These are phyloP conservation scores for Paraphaeosphaeria minitans DNA, from an alignment of 2,329 filamentous ascomycete genomes.

Conservation along the genomic window DNA sequence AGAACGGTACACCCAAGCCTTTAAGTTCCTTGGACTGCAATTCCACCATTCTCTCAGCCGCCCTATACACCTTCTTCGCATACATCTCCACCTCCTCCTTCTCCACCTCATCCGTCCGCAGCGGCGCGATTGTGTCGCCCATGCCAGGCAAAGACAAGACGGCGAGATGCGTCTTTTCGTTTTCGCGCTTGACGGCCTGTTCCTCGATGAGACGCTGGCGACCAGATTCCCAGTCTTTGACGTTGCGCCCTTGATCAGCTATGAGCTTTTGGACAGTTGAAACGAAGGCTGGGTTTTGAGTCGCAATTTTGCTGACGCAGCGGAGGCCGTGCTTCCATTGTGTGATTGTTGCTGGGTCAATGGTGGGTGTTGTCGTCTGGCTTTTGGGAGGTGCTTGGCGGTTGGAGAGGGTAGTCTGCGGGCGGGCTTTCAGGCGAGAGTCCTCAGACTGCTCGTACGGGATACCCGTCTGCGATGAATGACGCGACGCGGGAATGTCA, in stretches of 20 bases:
- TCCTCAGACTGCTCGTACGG: conserved; percentile 22
- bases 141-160: conserved; percentile 50
- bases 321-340: conserved; percentile 55
- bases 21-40: conserved; percentile 62
- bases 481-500: conserved; percentile 11
- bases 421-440: conserved; percentile 28
- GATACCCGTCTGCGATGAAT: conserved; percentile 6
- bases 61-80: conserved; percentile 67
- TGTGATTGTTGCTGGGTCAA: conserved; percentile 55
- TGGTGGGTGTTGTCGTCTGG: conserved; percentile 29
- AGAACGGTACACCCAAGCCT: conserved; percentile 52
- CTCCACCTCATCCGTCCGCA: conserved; percentile 54
- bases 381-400: conserved; percentile 22
- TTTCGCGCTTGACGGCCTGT: conserved; percentile 58
- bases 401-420: conserved; percentile 18
- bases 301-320: conserved; percentile 54
- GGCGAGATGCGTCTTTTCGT: conserved; percentile 59
- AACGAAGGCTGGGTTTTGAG: conserved; percentile 51
- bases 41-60: conserved; percentile 63
- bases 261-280: conserved; percentile 58
- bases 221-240: conserved; percentile 64
- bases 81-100: conserved; percentile 62
- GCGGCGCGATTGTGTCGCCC: conserved; percentile 24
- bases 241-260: conserved; percentile 65
- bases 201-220: conserved; percentile 58